Base-by-base conservation (phyloP, 2,329 filamentous ascomycete species). In the Apiospora malaysiana region DNA sequence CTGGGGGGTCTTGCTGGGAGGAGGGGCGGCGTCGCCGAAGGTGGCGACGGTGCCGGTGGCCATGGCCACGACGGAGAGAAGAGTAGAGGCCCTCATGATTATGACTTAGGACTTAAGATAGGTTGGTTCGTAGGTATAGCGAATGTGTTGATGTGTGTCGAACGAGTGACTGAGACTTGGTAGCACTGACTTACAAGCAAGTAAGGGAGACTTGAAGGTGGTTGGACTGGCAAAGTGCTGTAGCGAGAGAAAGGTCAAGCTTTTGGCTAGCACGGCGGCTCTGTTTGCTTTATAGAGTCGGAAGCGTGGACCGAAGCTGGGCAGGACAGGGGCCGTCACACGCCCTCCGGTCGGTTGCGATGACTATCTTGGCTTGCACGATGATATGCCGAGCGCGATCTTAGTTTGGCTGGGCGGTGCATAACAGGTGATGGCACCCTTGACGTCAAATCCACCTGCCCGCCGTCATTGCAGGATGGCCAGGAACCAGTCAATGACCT, bases 1-100 rank as follows among this genome's bases (percentile, higher is more conserved):
- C 42, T 45, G 21, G 56, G 18, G 16, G n/a, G 56, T 63, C 56
- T 63, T n/a, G 56, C 27, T 23, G 18, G 56, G 27, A 37, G 51
- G 27, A 63, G 56, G 27, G 27, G 27, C 27, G 27, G 56, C 18
- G 18, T 63, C 56, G 32, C 56, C 56, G 21, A 63, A 63, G 32
- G 56, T 63, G 27, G 56, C 56, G 18, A 63, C 5, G 32, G 27
- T 63, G 56, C 56, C 56, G 9, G 56, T 40, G 56, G 56, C 56
- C 56, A 63, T 63, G 18, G 56, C 56, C 56, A 63, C 56, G 18
- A 63, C 56, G 32, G 56, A 40, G 56, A 63, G 4, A 63, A 63
- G 32, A 63, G 56, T 63, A 63, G 56, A 63, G 3, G 56, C 56
- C 56, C 56, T 63, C 56, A 63, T 63, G 56, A 63, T 63, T 63